Evolutionary conservation across 2,329 filamentous ascomycete species (phyloP).

Genomic region (Stemphylium vesicarium): DNA sequence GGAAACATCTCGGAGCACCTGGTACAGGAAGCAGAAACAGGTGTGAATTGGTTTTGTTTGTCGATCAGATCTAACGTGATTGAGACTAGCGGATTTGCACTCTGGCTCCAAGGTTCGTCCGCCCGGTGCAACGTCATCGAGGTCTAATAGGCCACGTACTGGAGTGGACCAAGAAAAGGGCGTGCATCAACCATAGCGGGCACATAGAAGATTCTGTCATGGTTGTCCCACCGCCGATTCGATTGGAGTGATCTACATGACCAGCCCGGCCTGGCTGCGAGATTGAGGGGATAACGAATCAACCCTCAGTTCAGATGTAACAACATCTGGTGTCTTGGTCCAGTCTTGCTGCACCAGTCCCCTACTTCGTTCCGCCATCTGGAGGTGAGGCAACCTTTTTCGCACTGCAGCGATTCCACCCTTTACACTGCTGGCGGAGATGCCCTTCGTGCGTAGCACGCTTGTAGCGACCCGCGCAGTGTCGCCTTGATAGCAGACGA

Average conservation of each 20-base stretch:
- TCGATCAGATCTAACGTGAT: background rate
- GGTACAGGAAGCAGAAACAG: background rate
- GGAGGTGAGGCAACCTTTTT: slow-evolving; percentile 18
- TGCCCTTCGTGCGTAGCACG: slow-evolving; percentile 23
- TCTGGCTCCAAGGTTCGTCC: background rate
- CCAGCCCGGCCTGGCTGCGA: slow-evolving; percentile 1
- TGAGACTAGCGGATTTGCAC: background rate
- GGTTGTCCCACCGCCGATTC: too few relatives aligned
- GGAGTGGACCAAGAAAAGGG: background rate
- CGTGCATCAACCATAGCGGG: too few relatives aligned
- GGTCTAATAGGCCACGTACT: background rate
- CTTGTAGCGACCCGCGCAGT: slow-evolving; percentile 29
- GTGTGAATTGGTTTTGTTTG: background rate
- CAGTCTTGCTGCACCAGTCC: slow-evolving; percentile 11
- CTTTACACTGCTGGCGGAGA: slow-evolving; percentile 24
- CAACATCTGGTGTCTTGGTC: slow-evolving; percentile 1
- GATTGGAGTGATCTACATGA: background rate
- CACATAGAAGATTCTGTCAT: too few relatives aligned
- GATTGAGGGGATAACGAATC: slow-evolving; percentile 10
- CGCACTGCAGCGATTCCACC: slow-evolving; percentile 21
- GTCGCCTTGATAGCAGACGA: slow-evolving; percentile 28
- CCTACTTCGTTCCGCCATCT: slow-evolving; percentile 12
- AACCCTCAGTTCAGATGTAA: slow-evolving; percentile 1
- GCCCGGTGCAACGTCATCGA: background rate
- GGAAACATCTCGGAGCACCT: too few relatives aligned